Evolutionary conservation across 164 flowering plant genomes (phyloP).

Genomic region (Chimonanthus praecox): DNA sequence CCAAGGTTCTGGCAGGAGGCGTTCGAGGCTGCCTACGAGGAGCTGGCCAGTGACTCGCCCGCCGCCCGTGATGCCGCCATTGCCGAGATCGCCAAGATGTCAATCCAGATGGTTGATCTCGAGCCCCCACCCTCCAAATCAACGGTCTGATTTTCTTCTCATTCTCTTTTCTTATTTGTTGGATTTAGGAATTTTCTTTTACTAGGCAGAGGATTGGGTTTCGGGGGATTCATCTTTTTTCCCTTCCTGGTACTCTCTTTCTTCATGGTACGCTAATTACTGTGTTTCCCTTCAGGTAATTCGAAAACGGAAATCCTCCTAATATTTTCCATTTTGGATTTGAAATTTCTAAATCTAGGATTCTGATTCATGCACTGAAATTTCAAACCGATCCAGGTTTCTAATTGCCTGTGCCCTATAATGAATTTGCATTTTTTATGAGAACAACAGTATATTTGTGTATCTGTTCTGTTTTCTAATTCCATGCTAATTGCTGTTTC

Average conservation of each 20-base stretch:
- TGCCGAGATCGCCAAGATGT: conserved; percentile 97
- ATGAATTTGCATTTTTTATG: no score
- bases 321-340: no score
- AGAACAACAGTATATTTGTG: no score
- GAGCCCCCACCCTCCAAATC: conserved; percentile 46
- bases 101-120: conserved; percentile 50
- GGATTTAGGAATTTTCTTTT: not conserved
- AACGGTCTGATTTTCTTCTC: conserved; percentile 2
- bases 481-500: no score
- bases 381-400: no score
- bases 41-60: conserved; percentile 65
- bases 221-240: not conserved
- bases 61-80: conserved; percentile 67
- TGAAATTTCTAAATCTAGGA: no score
- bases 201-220: not conserved
- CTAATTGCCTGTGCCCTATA: no score
- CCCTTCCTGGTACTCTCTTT: not conserved
- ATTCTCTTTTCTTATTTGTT: not conserved
- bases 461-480: no score
- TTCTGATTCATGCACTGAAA: no score
- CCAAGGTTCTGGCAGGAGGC: conserved; percentile 94
- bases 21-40: conserved; percentile 91
- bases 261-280: no score
- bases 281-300: no score
- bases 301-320: no score